These are phyloP conservation scores for Rhizoclosmatium globosum DNA, from an alignment of 192 early-diverging fungal genomes.

Conservation along the genomic window DNA sequence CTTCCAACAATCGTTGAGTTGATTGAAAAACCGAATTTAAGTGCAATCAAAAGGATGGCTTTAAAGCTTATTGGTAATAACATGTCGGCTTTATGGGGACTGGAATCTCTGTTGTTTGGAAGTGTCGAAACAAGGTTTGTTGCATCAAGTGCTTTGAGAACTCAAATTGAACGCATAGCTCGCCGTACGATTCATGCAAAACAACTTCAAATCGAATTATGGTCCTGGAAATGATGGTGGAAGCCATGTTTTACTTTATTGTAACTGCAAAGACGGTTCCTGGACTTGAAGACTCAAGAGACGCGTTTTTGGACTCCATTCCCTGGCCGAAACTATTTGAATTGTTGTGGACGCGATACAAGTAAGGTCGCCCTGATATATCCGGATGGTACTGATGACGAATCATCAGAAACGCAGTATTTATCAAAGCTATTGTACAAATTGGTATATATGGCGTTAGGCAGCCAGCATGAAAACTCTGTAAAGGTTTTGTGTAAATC, in stretches of 20 bases:
- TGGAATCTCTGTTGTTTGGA: conserved; percentile 20
- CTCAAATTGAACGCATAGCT: neutral
- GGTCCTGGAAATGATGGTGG: conserved; percentile 17
- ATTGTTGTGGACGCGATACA: conserved; percentile 3
- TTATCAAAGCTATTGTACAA: conserved; percentile 20
- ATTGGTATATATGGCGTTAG: conserved; percentile 14
- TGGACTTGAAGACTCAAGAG: neutral
- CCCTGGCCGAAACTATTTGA: conserved; percentile 9
- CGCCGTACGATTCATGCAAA: neutral
- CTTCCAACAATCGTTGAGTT: conserved; percentile 2
- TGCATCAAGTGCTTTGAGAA: neutral
- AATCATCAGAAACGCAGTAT: conserved; percentile 14
- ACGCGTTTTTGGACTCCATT: neutral
- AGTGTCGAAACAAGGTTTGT: neutral
- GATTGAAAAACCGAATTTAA: conserved; percentile 10
- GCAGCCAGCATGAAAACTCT: neutral
- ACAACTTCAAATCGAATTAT: neutral
- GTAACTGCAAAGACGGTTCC: neutral
- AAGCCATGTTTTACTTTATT: conserved; percentile 9
- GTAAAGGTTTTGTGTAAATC: neutral
- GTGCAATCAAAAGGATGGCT: neutral
- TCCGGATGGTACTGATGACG: neutral
- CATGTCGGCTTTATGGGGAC: conserved; percentile 7
- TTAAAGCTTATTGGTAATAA: neutral
- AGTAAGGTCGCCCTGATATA: neutral